A percentile compares a stretch with the other conserved stretches of the same genome.
Conservation (phyloP, 1,284 basidiomycete species). For the Abortiporus biennis region DNA sequence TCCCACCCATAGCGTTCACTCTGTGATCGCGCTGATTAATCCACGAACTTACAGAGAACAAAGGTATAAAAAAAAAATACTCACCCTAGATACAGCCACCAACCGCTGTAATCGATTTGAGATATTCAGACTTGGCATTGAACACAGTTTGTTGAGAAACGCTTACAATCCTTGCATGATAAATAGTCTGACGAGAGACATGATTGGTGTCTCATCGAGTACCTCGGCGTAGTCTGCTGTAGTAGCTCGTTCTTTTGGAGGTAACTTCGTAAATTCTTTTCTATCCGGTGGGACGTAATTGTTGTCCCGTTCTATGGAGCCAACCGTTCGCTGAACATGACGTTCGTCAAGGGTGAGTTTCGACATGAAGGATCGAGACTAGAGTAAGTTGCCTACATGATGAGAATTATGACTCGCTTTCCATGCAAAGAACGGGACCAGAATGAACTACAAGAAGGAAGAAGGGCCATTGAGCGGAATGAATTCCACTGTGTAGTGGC, state of each 20-base stretch:
- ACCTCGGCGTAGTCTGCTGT: conserved; percentile 46
- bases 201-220: conserved; percentile 71
- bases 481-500: neutral
- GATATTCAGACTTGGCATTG: neutral
- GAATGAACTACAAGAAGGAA: conserved; percentile 31
- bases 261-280: conserved; percentile 38
- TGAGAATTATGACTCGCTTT: conserved; percentile 50
- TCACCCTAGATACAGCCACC: conserved; percentile 75
- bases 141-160: neutral
- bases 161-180: conserved; percentile 54
- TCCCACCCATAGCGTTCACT: conserved; percentile 25
- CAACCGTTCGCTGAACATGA: conserved; percentile 39
- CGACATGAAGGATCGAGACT: neutral
- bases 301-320: conserved; percentile 50
- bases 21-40: conserved; percentile 18
- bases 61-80: conserved; percentile 25
- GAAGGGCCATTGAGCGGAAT: conserved; percentile 4
- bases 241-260: conserved; percentile 32
- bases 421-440: conserved; percentile 56
- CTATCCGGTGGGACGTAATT: conserved; percentile 51
- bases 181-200: conserved; percentile 59
- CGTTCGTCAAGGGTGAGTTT: neutral
- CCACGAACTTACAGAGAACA: neutral
- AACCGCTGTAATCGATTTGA: conserved; percentile 34
- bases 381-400: conserved; percentile 27